These are phyloP conservation scores for Aspergillus ustus DNA, from an alignment of 2,329 filamentous ascomycete species.

Conservation along the genomic window DNA sequence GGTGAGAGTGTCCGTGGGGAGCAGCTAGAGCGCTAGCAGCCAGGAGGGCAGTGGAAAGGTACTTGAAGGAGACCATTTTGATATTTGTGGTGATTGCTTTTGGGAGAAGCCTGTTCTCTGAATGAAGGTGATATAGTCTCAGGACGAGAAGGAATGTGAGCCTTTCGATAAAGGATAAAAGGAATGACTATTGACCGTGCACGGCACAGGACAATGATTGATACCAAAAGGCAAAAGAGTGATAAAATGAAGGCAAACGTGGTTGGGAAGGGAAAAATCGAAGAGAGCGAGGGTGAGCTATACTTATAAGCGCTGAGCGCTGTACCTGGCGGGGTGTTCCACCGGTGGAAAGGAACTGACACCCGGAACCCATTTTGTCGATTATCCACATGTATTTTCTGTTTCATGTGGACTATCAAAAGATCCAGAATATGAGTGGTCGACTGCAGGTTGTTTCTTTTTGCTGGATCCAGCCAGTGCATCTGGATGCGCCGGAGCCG, in stretches of 20 bases:
- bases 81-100: slow-evolving; percentile 7
- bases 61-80: slow-evolving; percentile 46
- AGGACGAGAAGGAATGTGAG: slow-evolving; percentile 17
- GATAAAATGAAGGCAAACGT: slow-evolving; percentile 18
- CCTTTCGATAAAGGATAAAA: slow-evolving; percentile 20
- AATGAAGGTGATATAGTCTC: slow-evolving; percentile 26
- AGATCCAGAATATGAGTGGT: neutral
- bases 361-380: neutral
- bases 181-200: slow-evolving; percentile 37
- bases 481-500: neutral
- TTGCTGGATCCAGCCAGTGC: neutral
- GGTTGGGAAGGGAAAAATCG: slow-evolving; percentile 3
- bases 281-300: neutral
- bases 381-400: neutral
- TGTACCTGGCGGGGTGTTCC: neutral
- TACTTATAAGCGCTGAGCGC: slow-evolving; percentile 4
- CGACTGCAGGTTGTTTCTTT: neutral
- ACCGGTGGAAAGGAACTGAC: neutral
- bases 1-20: slow-evolving; percentile 28
- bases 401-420: neutral
- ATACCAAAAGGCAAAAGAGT: neutral
- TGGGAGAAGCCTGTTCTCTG: slow-evolving; percentile 28
- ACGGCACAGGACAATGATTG: slow-evolving; percentile 35
- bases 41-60: slow-evolving; percentile 40
- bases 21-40: slow-evolving; percentile 40